These are phyloP conservation scores for Knoxdaviesia capensis DNA, from an alignment of 2,329 filamentous ascomycete genomes.

Conservation along the genomic window DNA sequence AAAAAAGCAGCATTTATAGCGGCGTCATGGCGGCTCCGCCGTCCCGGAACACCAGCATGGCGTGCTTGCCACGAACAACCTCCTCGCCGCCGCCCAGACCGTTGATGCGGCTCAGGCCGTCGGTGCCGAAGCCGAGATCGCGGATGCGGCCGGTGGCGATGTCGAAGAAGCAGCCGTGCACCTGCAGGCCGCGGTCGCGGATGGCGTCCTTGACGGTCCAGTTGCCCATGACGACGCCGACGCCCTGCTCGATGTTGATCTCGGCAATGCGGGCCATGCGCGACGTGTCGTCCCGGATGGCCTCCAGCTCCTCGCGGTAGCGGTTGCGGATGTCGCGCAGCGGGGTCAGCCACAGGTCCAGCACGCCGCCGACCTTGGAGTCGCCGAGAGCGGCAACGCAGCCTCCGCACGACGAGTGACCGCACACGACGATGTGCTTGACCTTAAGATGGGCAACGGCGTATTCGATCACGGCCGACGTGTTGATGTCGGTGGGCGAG, in stretches of 20 bases:
- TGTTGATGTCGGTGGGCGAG: conserved; percentile 54
- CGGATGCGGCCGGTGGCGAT: conserved; percentile 25
- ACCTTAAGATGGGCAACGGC: conserved; percentile 54
- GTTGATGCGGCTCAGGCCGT: conserved; percentile 6
- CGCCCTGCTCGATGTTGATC: conserved; percentile 52
- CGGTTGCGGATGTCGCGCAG: conserved; percentile 21
- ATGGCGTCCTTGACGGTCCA: conserved; percentile 50
- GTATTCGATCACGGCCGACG: conserved; percentile 58
- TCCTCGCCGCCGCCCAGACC: conserved; percentile 9
- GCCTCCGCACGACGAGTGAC: conserved; percentile 49
- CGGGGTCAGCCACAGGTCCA: conserved; percentile 34
- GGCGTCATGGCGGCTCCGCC: conserved; percentile 17
- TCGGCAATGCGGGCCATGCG: conserved; percentile 46
- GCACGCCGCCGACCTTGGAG: conserved; percentile 26
- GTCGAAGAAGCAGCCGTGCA: conserved; percentile 66
- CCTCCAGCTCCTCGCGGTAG: conserved; percentile 33
- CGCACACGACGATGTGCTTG: conserved; percentile 50
- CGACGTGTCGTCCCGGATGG: conserved; percentile 30
- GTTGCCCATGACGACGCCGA: conserved; percentile 49
- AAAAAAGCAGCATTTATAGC: conserved; percentile 1
- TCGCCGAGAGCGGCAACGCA: conserved; percentile 35
- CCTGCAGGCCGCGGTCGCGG: conserved; percentile 44
- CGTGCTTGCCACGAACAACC: conserved; percentile 27
- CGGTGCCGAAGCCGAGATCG: conserved; percentile 25
- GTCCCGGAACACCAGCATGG: conserved; percentile 26